Evolutionary conservation across 2,329 filamentous ascomycete genomes (phyloP), one percentile per base, ranked within the genome.

Genomic region (Pestalotiopsis sp.): DNA sequence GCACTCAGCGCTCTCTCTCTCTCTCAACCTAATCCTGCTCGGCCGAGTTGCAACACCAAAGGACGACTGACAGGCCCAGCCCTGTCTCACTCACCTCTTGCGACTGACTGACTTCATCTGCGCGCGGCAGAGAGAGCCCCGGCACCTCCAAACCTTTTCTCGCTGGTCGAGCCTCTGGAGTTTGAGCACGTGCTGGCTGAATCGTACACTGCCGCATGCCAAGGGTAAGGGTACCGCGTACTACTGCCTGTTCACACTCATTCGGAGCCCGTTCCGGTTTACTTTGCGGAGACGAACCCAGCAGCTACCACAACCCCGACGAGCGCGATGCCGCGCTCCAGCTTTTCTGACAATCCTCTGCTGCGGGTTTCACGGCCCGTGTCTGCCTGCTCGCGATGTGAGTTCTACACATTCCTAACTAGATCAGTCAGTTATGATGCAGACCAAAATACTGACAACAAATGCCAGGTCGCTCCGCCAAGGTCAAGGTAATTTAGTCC

Each of bases 321-420:
- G 39, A 52, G 41, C 39, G 72, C 38, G 59, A 82, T 82, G 81
- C 77, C 80, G 68, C 79, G 81, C 66, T 80, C 80, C 64, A 81
- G 80, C 72, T 80, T 82, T 71, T 82, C 81, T 9, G 80, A 82
- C 39, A 82, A 89, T 41, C 90, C 90, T 23, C 80, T 91, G 66
- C 82, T 93, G 74, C 88, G 90, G 75, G 93, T 95, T 71, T 94
- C 92, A 77, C 87, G 93, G 71, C 92, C 93, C 4, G 92, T 94
- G 64, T 92, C 92, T 67, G 93, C 93, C 27, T 95, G 93, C 79
- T 93, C 92, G 69, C 86, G 92, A 84, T 95, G 93, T 85, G 71
- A 80, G 84, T 79, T 56, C 36, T 36, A 7, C n/a, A 3, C 31
- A 63, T 58, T 67, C 12, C 27, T 38, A n/a, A n/a, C n/a, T n/a